Conservation (phyloP, 208 protist species). For the Crithidia expoeki region DNA sequence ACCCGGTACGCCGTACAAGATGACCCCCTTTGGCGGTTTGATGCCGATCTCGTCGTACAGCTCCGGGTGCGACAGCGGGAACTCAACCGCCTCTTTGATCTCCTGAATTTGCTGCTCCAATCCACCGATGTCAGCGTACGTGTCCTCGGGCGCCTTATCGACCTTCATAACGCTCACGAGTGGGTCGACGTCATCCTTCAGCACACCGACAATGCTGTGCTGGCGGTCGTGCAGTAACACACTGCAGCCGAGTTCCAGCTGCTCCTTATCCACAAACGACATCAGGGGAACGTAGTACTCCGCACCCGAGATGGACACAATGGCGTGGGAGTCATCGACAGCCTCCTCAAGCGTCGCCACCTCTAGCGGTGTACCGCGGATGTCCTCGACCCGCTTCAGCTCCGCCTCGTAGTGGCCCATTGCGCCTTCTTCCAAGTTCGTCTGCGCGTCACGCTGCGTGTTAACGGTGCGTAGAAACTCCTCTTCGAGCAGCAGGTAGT, state of each 20-base stretch:
- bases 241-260: conserved; percentile 97
- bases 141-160: conserved; percentile 99
- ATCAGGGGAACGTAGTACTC: conserved; percentile 99
- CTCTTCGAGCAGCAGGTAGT: conserved; percentile 99
- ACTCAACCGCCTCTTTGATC: conserved; percentile 99
- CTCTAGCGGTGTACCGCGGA: conserved; percentile 98
- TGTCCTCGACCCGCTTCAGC: conserved; percentile 96
- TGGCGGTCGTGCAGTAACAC: conserved; percentile 98
- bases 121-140: conserved; percentile 99
- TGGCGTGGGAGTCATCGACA: conserved; percentile 99
- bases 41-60: conserved; percentile 99
- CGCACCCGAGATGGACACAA: conserved; percentile 96
- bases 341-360: conserved; percentile 99
- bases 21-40: conserved; percentile 99
- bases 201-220: conserved; percentile 97
- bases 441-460: conserved; percentile 79
- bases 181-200: conserved; percentile 98
- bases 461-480: conserved; percentile 97
- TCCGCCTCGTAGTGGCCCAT: conserved; percentile 94
- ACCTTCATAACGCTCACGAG: conserved; percentile 99
- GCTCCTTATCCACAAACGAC: conserved; percentile 99
- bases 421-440: conserved; percentile 78
- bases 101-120: conserved; percentile 99
- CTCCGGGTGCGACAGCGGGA: conserved; percentile 99
- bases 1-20: conserved; percentile 99